A percentile compares a stretch with the other conserved stretches of the same genome.
These are phyloP conservation scores for Gardenia jasminoides DNA, from an alignment of 257 asterid genomes.

Conservation along the genomic window DNA sequence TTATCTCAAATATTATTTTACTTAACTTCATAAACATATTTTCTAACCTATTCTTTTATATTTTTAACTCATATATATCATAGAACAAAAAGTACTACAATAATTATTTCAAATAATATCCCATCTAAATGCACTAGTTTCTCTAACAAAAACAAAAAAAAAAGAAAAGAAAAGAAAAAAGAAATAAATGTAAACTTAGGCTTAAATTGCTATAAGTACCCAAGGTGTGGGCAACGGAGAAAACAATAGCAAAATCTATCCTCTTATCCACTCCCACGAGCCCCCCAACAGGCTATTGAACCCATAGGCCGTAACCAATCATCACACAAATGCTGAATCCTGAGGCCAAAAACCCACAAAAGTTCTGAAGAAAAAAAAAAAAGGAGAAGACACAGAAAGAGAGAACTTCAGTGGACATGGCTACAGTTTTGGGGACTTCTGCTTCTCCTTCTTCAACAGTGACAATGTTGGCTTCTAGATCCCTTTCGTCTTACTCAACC, in stretches of 20 bases:
- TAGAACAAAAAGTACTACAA: too few species aligned
- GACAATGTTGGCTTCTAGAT: slow-evolving; percentile 44
- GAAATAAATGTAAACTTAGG: neutral
- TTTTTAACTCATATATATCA: too few species aligned
- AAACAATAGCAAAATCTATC: slow-evolving; percentile 47
- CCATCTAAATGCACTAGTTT: too few species aligned
- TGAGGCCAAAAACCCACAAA: neutral
- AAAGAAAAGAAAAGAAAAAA: too few species aligned
- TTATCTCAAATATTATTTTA: too few species aligned
- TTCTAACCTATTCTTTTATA: too few species aligned
- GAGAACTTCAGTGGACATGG: slow-evolving; percentile 31
- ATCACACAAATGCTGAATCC: slow-evolving; percentile 13
- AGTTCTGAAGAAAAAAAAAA: neutral
- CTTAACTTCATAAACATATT: too few species aligned
- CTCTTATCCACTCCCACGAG: slow-evolving; percentile 46
- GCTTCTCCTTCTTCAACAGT: slow-evolving; percentile 46
- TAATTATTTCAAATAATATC: too few species aligned
- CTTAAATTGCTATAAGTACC: neutral
- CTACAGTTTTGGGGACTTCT: slow-evolving; percentile 48
- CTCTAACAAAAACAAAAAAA: too few species aligned
- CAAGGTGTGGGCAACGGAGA: neutral
- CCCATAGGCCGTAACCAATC: slow-evolving; percentile 18
- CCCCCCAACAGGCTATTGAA: neutral
- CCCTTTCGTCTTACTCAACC: slow-evolving; percentile 37
- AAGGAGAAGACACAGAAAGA: neutral